Evolutionary conservation across 129 eudicot genomes (phyloP).

Genomic region (Escallonia rubra): DNA sequence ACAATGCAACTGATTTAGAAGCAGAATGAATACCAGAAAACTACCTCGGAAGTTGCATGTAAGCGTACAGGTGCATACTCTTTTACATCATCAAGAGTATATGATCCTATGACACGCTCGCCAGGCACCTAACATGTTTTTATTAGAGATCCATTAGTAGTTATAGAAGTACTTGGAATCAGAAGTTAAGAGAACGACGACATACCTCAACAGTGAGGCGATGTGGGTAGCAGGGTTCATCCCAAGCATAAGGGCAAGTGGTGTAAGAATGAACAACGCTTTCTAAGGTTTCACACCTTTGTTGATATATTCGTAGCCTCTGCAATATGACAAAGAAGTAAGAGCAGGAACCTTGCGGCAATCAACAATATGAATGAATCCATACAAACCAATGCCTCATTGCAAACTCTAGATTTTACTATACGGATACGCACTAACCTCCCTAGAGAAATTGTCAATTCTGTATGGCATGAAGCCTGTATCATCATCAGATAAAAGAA

Average conservation of each 20-base stretch:
- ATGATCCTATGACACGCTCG: conserved; percentile 72
- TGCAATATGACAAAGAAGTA: conserved; percentile 32
- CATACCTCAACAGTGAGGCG: conserved; percentile 85
- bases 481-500: conserved; percentile 90
- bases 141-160: background rate
- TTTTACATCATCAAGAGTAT: conserved; percentile 72
- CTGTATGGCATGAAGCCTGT: conserved; percentile 96
- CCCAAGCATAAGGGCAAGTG: conserved; percentile 95
- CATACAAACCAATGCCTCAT: background rate
- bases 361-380: too few relatives aligned
- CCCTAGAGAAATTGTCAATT: conserved; percentile 91
- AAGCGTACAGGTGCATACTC: conserved; percentile 63
- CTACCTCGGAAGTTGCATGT: conserved; percentile 79
- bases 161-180: background rate
- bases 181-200: background rate
- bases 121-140: conserved; percentile 59
- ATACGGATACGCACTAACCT: conserved; percentile 52
- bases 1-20: background rate
- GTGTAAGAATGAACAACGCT: conserved; percentile 80
- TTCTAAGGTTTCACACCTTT: conserved; percentile 88
- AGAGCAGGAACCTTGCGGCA: background rate
- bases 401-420: background rate
- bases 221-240: conserved; percentile 95
- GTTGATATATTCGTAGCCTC: conserved; percentile 91
- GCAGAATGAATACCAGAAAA: background rate